Conservation (phyloP, 2,329 filamentous ascomycete genomes). For the Colletotrichum agaves region DNA sequence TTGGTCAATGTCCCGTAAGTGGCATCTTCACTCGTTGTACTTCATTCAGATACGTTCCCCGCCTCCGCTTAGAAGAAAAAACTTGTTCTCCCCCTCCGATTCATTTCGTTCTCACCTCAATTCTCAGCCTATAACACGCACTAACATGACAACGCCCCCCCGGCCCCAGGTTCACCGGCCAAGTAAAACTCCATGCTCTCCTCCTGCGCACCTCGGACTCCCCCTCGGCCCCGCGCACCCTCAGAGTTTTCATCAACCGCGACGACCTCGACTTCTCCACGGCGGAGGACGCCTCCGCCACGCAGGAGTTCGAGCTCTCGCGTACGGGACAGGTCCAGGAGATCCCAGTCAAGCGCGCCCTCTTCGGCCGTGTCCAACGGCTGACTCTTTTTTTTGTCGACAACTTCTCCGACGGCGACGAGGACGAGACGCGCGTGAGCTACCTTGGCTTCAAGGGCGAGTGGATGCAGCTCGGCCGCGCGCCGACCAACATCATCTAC, state of each 20-base stretch:
- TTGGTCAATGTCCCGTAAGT: conserved; percentile 89
- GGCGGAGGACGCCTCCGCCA: conserved; percentile 75
- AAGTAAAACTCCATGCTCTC: conserved; percentile 91
- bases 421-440: conserved; percentile 80
- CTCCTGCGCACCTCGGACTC: conserved; percentile 83
- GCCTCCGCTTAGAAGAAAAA: no score
- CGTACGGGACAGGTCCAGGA: conserved; percentile 88
- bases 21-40: background rate
- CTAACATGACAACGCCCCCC: background rate
- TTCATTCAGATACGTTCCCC: background rate
- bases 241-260: conserved; percentile 89
- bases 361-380: conserved; percentile 86
- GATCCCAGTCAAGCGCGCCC: conserved; percentile 84
- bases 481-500: conserved; percentile 88
- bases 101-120: no score
- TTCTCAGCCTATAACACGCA: background rate
- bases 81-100: background rate
- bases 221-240: conserved; percentile 77
- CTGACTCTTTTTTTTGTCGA: conserved; percentile 90
- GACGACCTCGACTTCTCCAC: conserved; percentile 86
- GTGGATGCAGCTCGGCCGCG: conserved; percentile 83
- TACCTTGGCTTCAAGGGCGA: conserved; percentile 80
- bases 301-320: conserved; percentile 81
- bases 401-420: conserved; percentile 85
- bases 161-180: conserved; percentile 85